Percentiles rank a stretch among this genome's conserved stretches.
These are phyloP conservation scores for Laburnicola sp. DNA, from an alignment of 2,329 filamentous ascomycete genomes.

Conservation along the genomic window DNA sequence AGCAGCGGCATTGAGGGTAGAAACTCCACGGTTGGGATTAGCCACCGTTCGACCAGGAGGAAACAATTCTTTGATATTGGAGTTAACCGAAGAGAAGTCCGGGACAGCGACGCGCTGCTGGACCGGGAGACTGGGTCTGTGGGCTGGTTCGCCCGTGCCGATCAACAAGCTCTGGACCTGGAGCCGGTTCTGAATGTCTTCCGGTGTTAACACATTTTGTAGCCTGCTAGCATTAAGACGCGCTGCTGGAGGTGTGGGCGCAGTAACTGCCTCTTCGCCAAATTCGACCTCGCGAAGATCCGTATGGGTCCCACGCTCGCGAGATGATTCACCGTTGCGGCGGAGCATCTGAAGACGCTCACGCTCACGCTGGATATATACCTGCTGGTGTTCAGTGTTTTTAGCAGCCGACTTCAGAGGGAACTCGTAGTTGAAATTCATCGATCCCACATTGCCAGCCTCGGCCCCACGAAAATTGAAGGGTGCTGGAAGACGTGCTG, in stretches of 20 bases:
- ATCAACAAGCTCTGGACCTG: constrained; percentile 31
- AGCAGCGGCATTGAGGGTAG: constrained; percentile 24
- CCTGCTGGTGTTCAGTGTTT: constrained; percentile 3
- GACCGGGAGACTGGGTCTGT: constrained; percentile 24
- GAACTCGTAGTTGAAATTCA: constrained; percentile 35
- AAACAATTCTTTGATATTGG: constrained; percentile 17
- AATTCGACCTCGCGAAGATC: constrained; percentile 23
- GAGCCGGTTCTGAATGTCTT: constrained; percentile 11
- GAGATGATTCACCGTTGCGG: constrained; percentile 1
- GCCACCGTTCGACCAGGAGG: constrained; percentile 26
- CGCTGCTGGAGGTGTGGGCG: not conserved
- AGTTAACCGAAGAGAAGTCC: constrained; percentile 7
- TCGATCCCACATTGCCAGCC: constrained; percentile 13
- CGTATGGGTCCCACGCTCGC: constrained; percentile 5
- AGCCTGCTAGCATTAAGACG: not conserved
- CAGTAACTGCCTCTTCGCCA: constrained; percentile 26
- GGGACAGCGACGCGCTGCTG: constrained; percentile 39
- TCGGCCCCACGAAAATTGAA: not conserved
- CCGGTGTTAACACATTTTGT: constrained; percentile 10
- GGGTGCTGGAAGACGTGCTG: not conserved
- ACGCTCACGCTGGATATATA: constrained; percentile 14
- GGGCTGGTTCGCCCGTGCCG: constrained; percentile 31
- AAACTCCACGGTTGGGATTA: constrained; percentile 24
- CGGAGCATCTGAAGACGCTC: constrained; percentile 14
- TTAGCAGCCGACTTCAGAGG: constrained; percentile 13